Base-by-base conservation (phyloP, 257 asterid genomes). In the Solanum peruvianum region DNA sequence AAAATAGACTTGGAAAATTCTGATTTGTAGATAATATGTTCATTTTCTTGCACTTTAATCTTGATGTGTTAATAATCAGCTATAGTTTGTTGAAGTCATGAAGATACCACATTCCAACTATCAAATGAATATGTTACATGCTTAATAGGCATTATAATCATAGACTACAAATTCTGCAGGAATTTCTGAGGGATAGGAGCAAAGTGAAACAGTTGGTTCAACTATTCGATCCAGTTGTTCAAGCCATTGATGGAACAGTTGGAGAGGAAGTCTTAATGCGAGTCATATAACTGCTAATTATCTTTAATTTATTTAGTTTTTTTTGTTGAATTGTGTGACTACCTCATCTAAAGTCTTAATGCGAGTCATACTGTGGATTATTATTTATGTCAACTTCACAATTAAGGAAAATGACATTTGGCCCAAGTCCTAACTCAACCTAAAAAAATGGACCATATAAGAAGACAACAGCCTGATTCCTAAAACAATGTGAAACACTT, bases 261-360 rank as follows among this genome's bases (percentile, higher is more conserved):
- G 98, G 99, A 88, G 96, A 97, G 92, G 93, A 37, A 85, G 98
- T 97, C 86, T 95, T 98, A 31, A 97, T 97, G 97, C 90, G 98
- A 95, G 98, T 97, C 84, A 76, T 70, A 14, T 83, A 44, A 44
- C 86, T 44, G 31, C 86, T 70, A 29, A 58, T 6, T 49, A 71
- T 42, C 41, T 15, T 18, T 18, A 47, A 37, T 27, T 29, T 29
- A 75, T 75, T 41, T 75, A 41, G 33, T 75, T 75, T 75, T 75
- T 37, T 72, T 35, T 20, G 49, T 72, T 20, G 29, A 37, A 37
- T 33, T 35, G 49, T 37, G 49, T 11, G 5, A 33, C 45, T 35
- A 72, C 47, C 45, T 20, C 47, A 33, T n/a, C n/a, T n/a, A n/a
- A n/a, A n/a, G n/a, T n/a, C n/a, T n/a, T n/a, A n/a, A n/a, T n/a